Evolutionary conservation across 2,329 filamentous ascomycete species (phyloP), one percentile per base, ranked within the genome.

Genomic region (Claviceps sp.): DNA sequence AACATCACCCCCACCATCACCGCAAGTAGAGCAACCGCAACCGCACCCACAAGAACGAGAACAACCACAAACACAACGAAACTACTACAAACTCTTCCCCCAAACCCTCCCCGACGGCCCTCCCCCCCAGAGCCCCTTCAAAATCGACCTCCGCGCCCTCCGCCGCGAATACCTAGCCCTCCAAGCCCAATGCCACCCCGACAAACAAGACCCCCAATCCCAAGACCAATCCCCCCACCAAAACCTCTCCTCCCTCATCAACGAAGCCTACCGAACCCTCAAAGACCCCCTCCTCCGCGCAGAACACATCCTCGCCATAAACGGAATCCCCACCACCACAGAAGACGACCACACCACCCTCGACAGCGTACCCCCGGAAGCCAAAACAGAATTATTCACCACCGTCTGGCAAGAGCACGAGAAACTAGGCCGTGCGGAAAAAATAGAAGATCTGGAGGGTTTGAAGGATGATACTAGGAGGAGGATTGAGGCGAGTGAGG

Each of bases 31-130:
- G 5, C 41, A 43, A 14, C 41, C 13, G 4, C 41, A 22, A 5
- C 18, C 22, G 20, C 41, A n/a, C 4, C 30, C 14, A 5, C 16
- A 18, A 22, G 1, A 37, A 16, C 30, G 22, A 4, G 18, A 24
- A 11, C 44, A 38, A 18, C 24, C 37, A 4, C 47, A 20, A 8
- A 5, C 30, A 34, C 16, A 6, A 3, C 14, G 52, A 34, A 88
- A 84, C 51, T 81, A 91, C 75, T 97, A 96, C 76, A 80, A 84
- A 52, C 81, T 97, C 70, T 98, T 98, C 74, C 89, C 90, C 1
- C 65, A 77, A 36, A 87, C 89, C 3, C 76, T 96, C 3, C 80
- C 89, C 0, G 51, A 67, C 1, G 91, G 91, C 2, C 86, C 89
- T 0, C 93, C 93, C 0, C 91, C 91, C 0, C 51, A 63, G 0